phyloP scores from a whole-genome alignment of 2,329 filamentous ascomycete species.

The Verticillium albo-atrum region DNA sequence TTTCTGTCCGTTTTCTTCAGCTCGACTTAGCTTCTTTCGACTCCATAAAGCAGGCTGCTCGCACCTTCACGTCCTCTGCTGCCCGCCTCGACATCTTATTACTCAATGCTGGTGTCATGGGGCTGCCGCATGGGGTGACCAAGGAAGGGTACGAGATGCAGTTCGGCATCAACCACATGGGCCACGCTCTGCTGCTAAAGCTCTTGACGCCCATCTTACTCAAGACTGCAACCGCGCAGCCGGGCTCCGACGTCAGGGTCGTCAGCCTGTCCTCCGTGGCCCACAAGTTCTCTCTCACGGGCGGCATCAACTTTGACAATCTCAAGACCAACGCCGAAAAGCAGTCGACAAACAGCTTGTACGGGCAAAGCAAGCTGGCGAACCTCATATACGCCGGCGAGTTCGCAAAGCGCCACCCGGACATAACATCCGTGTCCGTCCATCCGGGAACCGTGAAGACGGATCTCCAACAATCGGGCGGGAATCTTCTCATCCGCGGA shows the following conservation, averaged over 20 bases:
- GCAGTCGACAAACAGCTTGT: conserved; percentile 11
- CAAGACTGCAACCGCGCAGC: conserved; percentile 14
- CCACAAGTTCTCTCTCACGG: conserved; percentile 12
- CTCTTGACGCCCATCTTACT: conserved; percentile 24
- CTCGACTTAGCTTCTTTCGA: conserved; percentile 39
- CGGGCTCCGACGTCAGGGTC: conserved; percentile 21
- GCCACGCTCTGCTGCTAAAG: conserved; percentile 39
- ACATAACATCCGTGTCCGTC: conserved; percentile 18
- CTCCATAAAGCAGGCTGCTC: conserved; percentile 34
- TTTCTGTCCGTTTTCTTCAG: conserved; percentile 25
- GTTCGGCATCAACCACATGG: conserved; percentile 44
- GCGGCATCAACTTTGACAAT: conserved; percentile 23
- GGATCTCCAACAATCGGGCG: conserved; percentile 11
- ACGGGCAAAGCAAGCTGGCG: conserved; percentile 27
- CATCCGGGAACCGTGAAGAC: conserved; percentile 23
- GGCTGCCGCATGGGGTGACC: conserved; percentile 26
- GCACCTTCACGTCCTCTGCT: conserved; percentile 24
- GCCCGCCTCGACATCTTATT: conserved; percentile 37
- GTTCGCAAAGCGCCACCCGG: conserved; percentile 19
- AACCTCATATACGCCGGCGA: conserved; percentile 23
- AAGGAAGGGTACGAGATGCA: conserved; percentile 42
- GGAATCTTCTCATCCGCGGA: too few relatives aligned
- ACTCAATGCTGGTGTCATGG: conserved; percentile 41
- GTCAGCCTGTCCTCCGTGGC: conserved; percentile 20
- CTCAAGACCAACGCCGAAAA: conserved; percentile 15